A percentile compares a stretch with the other conserved stretches of the same genome.
These are phyloP conservation scores for Tausonia pullulans DNA, from an alignment of 1,284 basidiomycete species.

Conservation along the genomic window DNA sequence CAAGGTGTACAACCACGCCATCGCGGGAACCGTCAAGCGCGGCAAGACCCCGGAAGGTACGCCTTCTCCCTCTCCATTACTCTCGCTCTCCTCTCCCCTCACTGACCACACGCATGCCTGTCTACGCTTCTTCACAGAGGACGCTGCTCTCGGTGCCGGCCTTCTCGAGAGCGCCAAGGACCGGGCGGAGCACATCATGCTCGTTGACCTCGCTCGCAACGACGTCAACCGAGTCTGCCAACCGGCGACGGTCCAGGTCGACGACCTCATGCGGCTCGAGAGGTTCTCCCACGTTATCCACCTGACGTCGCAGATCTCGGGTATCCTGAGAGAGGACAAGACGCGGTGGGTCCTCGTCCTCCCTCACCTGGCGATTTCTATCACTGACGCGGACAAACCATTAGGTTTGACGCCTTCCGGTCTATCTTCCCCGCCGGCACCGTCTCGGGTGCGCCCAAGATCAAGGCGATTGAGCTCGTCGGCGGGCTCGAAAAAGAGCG, in stretches of 20 bases:
- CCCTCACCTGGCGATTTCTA: neutral
- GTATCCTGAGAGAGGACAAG: conserved; percentile 67
- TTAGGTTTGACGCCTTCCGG: conserved; percentile 92
- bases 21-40: conserved; percentile 86
- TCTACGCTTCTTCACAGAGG: conserved; percentile 49
- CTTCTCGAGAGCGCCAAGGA: conserved; percentile 83
- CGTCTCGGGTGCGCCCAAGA: conserved; percentile 98
- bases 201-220: conserved; percentile 97
- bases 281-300: conserved; percentile 99
- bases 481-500: conserved; percentile 77
- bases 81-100: neutral
- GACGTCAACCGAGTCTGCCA: conserved; percentile 97
- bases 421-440: conserved; percentile 99
- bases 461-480: conserved; percentile 93
- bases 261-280: conserved; percentile 86
- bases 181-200: conserved; percentile 96
- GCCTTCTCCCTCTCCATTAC: conserved; percentile 21
- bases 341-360: conserved; percentile 49
- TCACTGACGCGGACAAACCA: neutral
- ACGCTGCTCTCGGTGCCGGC: conserved; percentile 60
- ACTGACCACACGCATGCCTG: neutral
- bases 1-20: conserved; percentile 94
- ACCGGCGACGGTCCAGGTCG: conserved; percentile 89
- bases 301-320: conserved; percentile 89
- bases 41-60: conserved; percentile 73